Evolutionary conservation across 2,329 filamentous ascomycete genomes (phyloP).

Genomic region (Reticulascus tulasneorum): DNA sequence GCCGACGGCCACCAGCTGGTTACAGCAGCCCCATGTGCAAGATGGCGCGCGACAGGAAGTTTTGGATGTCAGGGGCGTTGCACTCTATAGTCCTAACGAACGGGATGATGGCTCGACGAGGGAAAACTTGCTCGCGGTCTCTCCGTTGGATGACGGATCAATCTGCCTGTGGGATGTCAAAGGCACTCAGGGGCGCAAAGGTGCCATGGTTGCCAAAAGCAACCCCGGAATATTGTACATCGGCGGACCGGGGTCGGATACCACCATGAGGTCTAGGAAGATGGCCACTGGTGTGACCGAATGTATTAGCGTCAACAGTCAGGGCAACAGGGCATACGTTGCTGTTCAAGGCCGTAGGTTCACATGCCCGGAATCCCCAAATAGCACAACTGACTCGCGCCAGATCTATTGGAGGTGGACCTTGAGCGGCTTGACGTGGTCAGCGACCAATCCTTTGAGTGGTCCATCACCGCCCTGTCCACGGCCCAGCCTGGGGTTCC

Average conservation of each 20-base stretch:
- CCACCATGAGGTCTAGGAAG: slow-evolving; percentile 53
- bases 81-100: slow-evolving; percentile 55
- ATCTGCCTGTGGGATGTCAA: slow-evolving; percentile 82
- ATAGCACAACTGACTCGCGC: slow-evolving; percentile 25
- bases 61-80: slow-evolving; percentile 70
- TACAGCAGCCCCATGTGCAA: slow-evolving; percentile 56
- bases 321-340: slow-evolving; percentile 67
- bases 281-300: slow-evolving; percentile 73
- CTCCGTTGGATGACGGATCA: slow-evolving; percentile 80
- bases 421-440: slow-evolving; percentile 67
- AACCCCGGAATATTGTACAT: slow-evolving; percentile 62
- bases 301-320: slow-evolving; percentile 74
- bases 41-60: slow-evolving; percentile 39
- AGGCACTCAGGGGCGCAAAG: slow-evolving; percentile 48
- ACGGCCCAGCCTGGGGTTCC: slow-evolving; percentile 62
- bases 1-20: slow-evolving; percentile 71
- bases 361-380: too few relatives aligned
- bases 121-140: slow-evolving; percentile 54
- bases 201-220: slow-evolving; percentile 64
- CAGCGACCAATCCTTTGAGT: slow-evolving; percentile 69
- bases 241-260: slow-evolving; percentile 43
- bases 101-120: slow-evolving; percentile 35
- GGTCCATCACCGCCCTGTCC: slow-evolving; percentile 80
- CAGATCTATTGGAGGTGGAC: slow-evolving; percentile 79
- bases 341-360: slow-evolving; percentile 72